Conservation (phyloP, 2,329 filamentous ascomycete genomes). For the Didymella exigua region DNA sequence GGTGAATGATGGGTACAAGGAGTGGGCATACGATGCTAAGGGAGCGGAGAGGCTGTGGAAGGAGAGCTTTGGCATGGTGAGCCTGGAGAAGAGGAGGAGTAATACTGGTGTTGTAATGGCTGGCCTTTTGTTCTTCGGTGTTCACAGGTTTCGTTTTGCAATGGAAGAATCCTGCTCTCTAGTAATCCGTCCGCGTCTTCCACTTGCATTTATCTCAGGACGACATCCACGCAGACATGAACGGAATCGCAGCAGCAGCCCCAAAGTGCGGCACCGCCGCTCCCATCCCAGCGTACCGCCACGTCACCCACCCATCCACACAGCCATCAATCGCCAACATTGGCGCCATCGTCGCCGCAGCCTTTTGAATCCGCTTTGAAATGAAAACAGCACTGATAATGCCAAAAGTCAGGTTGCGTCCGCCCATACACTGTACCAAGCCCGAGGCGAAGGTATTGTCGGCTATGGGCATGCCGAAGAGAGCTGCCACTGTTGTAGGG, state of each 20-base stretch:
- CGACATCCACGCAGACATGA: constrained; percentile 20
- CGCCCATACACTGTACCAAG: constrained; percentile 27
- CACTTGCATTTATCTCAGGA: too few relatives aligned
- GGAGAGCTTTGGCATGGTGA: constrained; percentile 25
- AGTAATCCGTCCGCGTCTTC: too few relatives aligned
- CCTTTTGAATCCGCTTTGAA: constrained; percentile 6
- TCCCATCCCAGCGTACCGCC: constrained; percentile 14
- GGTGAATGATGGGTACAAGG: constrained; percentile 24
- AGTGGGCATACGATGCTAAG: constrained; percentile 34
- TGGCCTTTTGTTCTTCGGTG: neutral
- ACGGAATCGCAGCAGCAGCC: constrained; percentile 20
- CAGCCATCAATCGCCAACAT: constrained; percentile 20
- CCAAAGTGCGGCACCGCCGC: constrained; percentile 20
- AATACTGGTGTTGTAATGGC: neutral
- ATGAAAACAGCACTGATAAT: constrained; percentile 19
- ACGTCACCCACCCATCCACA: constrained; percentile 20
- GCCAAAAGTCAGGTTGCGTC: constrained; percentile 23
- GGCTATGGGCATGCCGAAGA: constrained; percentile 21
- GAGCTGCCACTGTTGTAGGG: constrained; percentile 19
- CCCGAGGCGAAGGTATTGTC: constrained; percentile 21
- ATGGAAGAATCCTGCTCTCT: too few relatives aligned
- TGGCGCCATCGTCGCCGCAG: constrained; percentile 19
- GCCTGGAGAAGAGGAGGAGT: constrained; percentile 8
- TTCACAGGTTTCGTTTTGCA: too few relatives aligned
- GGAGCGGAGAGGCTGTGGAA: constrained; percentile 42